phyloP scores from a whole-genome alignment of 192 early-diverging fungal species.

The Backusella tuberculispora region DNA sequence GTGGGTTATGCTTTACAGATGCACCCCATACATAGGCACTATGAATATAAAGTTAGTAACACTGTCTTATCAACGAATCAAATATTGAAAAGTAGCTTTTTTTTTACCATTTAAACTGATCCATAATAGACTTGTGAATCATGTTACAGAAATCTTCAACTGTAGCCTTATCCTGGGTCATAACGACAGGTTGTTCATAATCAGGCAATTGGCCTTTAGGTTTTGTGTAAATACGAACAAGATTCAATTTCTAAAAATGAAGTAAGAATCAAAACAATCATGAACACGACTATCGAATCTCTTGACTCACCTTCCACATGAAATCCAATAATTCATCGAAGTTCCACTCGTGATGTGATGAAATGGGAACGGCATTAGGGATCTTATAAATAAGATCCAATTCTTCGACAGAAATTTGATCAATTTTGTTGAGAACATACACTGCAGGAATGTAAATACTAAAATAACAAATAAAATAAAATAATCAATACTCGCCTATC shows the following conservation, averaged over 20 bases:
- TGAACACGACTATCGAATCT: slow-evolving; percentile 35
- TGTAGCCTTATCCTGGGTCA: slow-evolving; percentile 66
- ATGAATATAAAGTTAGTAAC: neutral
- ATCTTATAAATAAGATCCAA: slow-evolving; percentile 97
- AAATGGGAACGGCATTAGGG: slow-evolving; percentile 89
- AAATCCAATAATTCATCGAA: slow-evolving; percentile 95
- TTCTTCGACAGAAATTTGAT: slow-evolving; percentile 96
- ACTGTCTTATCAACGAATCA: neutral
- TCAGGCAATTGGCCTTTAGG: slow-evolving; percentile 97
- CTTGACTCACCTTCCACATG: slow-evolving; percentile 59
- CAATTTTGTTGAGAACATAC: slow-evolving; percentile 99
- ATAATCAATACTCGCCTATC: neutral
- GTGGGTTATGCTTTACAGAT: slow-evolving; percentile 95
- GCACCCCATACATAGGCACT: slow-evolving; percentile 93
- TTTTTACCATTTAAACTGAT: slow-evolving; percentile 83
- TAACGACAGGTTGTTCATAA: slow-evolving; percentile 91
- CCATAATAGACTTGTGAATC: slow-evolving; percentile 93
- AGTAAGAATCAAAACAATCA: neutral
- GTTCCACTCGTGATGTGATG: slow-evolving; percentile 87
- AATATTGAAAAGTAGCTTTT: neutral
- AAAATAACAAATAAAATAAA: slow-evolving; percentile 19
- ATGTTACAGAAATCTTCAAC: slow-evolving; percentile 95
- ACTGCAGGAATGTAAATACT: slow-evolving; percentile 94
- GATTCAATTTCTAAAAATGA: slow-evolving; percentile 56
- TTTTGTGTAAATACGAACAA: slow-evolving; percentile 87